These are phyloP conservation scores for Cyberlindnera samutprakarnensis DNA, from an alignment of 805 yeast genomes.

Conservation along the genomic window DNA sequence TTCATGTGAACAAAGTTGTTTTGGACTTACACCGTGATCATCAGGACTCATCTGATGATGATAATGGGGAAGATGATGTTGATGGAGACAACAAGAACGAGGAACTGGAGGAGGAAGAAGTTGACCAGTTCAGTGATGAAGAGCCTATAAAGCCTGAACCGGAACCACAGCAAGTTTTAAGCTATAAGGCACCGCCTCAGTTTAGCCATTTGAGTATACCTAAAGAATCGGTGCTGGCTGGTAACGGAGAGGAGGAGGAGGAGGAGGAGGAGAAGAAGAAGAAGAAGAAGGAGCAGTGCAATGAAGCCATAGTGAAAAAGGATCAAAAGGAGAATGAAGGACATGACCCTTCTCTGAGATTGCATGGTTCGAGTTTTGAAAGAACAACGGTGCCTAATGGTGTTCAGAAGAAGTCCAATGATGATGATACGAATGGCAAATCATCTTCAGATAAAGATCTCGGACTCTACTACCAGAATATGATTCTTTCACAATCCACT, in stretches of 20 bases:
- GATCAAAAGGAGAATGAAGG: no score
- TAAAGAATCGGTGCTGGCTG: not conserved
- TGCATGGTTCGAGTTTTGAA: not conserved
- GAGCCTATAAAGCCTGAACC: conserved; percentile 2
- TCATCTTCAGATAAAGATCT: conserved; percentile 8
- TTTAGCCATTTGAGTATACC: conserved; percentile 15
- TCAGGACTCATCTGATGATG: conserved; percentile 9
- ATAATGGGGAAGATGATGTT: conserved; percentile 4
- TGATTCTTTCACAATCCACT: conserved; percentile 45
- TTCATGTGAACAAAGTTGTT: conserved; percentile 10
- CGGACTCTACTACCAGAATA: conserved; percentile 30
- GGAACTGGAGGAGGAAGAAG: conserved; percentile 18
- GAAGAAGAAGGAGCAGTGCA: no score
- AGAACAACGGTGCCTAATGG: not conserved
- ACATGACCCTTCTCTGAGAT: not conserved
- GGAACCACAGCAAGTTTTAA: conserved; percentile 5
- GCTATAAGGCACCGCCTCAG: conserved; percentile 19
- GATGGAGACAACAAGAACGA: conserved; percentile 10
- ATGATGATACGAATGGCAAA: conserved; percentile 3
- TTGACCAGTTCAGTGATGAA: conserved; percentile 19
- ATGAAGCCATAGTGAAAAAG: no score
- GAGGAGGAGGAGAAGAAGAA: no score
- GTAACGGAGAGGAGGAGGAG: not conserved
- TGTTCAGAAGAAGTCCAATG: conserved; percentile 2
- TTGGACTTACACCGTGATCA: conserved; percentile 11